These are phyloP conservation scores for Picochlorum costavermella DNA, from an alignment of 139 green algal genomes.

Conservation along the genomic window DNA sequence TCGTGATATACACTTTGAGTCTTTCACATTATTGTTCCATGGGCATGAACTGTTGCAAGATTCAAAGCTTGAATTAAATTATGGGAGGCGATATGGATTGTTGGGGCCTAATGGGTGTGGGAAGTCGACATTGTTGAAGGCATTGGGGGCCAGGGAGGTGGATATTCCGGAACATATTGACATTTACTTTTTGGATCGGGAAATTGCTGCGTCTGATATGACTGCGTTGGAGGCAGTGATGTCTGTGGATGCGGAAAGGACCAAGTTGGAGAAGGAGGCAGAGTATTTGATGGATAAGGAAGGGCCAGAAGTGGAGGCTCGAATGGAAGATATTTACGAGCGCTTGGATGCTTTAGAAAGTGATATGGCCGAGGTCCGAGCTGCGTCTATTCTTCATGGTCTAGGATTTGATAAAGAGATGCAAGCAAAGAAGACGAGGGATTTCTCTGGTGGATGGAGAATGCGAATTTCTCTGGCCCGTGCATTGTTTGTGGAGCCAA, in stretches of 20 bases:
- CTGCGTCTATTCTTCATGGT: constrained; percentile 82
- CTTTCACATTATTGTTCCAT: constrained; percentile 73
- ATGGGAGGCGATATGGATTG: constrained; percentile 70
- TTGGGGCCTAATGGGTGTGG: constrained; percentile 83
- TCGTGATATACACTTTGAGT: constrained; percentile 69
- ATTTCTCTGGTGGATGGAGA: constrained; percentile 91
- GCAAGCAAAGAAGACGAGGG: constrained; percentile 70
- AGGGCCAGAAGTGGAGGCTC: constrained; percentile 59
- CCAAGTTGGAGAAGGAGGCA: constrained; percentile 60
- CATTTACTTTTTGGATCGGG: constrained; percentile 80
- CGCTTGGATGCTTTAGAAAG: constrained; percentile 70
- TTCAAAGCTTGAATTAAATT: constrained; percentile 71
- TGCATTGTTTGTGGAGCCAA: constrained; percentile 86
- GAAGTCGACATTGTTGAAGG: constrained; percentile 79
- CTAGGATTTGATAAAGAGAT: constrained; percentile 88
- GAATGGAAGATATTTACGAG: constrained; percentile 65
- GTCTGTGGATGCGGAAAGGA: constrained; percentile 65
- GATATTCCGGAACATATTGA: constrained; percentile 90
- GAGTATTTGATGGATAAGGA: constrained; percentile 57
- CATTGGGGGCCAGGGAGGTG: constrained; percentile 71
- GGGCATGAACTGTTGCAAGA: constrained; percentile 74
- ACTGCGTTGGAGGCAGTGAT: constrained; percentile 65
- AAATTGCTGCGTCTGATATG: constrained; percentile 69
- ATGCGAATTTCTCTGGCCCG: constrained; percentile 92
- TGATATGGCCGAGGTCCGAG: constrained; percentile 67